Conservation (phyloP, 2,329 filamentous ascomycete genomes). For the Colletotrichum shisoi region DNA sequence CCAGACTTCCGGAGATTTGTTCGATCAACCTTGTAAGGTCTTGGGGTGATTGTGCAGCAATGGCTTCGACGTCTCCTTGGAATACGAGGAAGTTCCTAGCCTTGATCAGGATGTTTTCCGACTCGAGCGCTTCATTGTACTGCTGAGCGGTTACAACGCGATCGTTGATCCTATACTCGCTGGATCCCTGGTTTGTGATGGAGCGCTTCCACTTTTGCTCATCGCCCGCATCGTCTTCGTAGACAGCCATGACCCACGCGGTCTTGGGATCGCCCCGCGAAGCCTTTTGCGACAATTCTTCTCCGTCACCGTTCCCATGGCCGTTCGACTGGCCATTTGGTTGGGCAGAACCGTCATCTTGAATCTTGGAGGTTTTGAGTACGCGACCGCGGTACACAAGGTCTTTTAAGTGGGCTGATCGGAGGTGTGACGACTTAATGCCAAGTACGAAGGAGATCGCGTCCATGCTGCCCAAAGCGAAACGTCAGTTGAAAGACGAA, state of each 20-base stretch:
- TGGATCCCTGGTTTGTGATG: conserved; percentile 86
- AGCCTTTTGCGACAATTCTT: conserved; percentile 66
- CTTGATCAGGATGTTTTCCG: conserved; percentile 97
- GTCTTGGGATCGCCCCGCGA: conserved; percentile 87
- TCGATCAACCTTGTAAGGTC: conserved; percentile 94
- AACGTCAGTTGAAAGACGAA: conserved; percentile 41
- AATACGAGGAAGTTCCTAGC: conserved; percentile 98
- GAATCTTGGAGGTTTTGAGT: conserved; percentile 89
- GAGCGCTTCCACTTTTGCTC: conserved; percentile 95
- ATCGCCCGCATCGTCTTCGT: conserved; percentile 94
- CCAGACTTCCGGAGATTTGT: conserved; percentile 94
- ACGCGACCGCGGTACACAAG: conserved; percentile 95
- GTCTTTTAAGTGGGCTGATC: conserved; percentile 91
- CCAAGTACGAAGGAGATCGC: conserved; percentile 98
- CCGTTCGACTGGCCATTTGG: conserved; percentile 69
- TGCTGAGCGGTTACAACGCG: conserved; percentile 85
- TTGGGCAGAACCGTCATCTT: conserved; percentile 83
- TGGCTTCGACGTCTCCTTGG: conserved; percentile 96
- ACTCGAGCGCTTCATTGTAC: conserved; percentile 91
- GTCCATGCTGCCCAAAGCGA: conserved; percentile 75
- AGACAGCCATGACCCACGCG: conserved; percentile 99
- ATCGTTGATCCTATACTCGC: conserved; percentile 97
- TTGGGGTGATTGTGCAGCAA: conserved; percentile 92
- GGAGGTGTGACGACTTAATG: conserved; percentile 97
- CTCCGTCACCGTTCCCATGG: conserved; percentile 66